Percentiles rank a stretch among this genome's conserved stretches.
Conservation (phyloP, 2,329 filamentous ascomycete species). For the Trichoderma afroharzianum region DNA sequence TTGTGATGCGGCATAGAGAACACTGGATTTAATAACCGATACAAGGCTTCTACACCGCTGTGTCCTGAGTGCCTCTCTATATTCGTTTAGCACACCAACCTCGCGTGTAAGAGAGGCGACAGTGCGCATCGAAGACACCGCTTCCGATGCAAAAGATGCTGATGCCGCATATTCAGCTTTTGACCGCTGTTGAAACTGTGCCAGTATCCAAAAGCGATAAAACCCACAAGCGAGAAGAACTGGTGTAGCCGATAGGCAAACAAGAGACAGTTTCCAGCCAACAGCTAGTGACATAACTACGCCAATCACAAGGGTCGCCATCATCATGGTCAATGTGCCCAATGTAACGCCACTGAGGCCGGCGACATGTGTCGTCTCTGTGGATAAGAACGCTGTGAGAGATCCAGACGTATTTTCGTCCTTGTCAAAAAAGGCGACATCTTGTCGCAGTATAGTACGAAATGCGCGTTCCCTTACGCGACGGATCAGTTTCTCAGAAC, state of each 20-base stretch:
- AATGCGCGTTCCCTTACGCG: neutral
- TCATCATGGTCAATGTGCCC: neutral
- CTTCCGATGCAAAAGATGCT: neutral
- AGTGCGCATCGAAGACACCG: neutral
- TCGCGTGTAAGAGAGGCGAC: neutral
- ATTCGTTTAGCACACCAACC: neutral
- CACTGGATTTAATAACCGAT: neutral
- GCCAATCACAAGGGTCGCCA: neutral
- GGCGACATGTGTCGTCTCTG: neutral
- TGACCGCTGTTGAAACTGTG: neutral
- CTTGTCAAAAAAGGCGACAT: neutral
- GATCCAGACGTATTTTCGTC: neutral
- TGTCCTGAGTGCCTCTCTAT: neutral
- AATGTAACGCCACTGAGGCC: neutral
- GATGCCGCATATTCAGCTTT: neutral
- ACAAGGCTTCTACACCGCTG: neutral
- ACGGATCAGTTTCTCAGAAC: neutral
- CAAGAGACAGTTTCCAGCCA: neutral
- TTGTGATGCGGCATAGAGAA: neutral
- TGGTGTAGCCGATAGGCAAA: neutral
- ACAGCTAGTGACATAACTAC: neutral
- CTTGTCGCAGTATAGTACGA: neutral
- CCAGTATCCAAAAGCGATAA: neutral
- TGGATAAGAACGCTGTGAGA: neutral
- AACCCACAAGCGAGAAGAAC: neutral